A percentile compares a stretch with the other conserved stretches of the same genome.
Evolutionary conservation across 2,329 filamentous ascomycete species (phyloP).

Genomic region (Pseudogymnoascus verrucosus): DNA sequence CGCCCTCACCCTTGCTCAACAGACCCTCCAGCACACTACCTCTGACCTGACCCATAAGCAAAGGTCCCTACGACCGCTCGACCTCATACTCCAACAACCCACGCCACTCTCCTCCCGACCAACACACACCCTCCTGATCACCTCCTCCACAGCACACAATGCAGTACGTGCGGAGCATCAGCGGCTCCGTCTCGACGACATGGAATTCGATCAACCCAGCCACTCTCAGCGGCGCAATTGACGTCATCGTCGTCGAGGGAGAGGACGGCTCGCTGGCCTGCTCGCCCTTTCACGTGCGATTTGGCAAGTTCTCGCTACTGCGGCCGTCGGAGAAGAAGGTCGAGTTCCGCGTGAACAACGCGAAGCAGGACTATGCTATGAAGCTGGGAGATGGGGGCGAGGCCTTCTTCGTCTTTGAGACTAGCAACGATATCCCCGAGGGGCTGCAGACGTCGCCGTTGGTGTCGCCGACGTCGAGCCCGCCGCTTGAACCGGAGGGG

Average conservation of each 20-base stretch:
- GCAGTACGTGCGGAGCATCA: conserved; percentile 97
- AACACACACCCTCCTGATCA: background rate
- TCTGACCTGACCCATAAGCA: background rate
- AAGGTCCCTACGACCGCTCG: background rate
- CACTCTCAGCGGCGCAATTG: conserved; percentile 93
- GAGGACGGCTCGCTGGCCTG: conserved; percentile 84
- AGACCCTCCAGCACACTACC: background rate
- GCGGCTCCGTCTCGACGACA: conserved; percentile 91
- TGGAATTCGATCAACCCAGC: conserved; percentile 99
- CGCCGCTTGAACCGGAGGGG: conserved; percentile 50
- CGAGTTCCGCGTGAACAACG: conserved; percentile 89
- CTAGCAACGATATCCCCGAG: conserved; percentile 82
- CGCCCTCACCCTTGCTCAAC: background rate
- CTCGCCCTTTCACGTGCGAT: conserved; percentile 96
- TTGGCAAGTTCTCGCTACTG: conserved; percentile 94
- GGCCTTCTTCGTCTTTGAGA: conserved; percentile 98
- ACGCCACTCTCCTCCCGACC: background rate
- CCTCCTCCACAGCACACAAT: conserved; percentile 44
- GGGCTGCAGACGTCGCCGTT: conserved; percentile 90
- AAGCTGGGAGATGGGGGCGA: conserved; percentile 96
- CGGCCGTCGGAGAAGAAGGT: conserved; percentile 98
- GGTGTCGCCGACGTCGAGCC: conserved; percentile 82
- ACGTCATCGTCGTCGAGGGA: conserved; percentile 96
- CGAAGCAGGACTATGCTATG: conserved; percentile 92
- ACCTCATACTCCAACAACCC: background rate